These are phyloP conservation scores for Omphalea diandra DNA, from an alignment of 441 rosid genomes.

Conservation along the genomic window DNA sequence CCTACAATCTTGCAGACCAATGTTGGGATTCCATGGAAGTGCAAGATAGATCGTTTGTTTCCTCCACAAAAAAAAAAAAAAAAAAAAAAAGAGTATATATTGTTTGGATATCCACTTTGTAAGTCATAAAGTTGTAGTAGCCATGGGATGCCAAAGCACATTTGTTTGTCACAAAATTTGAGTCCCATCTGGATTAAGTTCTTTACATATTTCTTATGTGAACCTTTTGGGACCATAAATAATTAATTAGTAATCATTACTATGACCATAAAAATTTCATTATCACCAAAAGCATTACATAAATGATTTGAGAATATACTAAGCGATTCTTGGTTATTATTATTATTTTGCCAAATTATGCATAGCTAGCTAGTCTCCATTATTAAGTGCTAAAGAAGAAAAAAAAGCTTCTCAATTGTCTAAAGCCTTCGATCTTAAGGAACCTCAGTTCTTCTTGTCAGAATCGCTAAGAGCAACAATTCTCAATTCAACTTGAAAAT, in stretches of 20 bases:
- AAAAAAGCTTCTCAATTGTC: background rate
- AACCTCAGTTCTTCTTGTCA: background rate
- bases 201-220: background rate
- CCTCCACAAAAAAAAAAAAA: too few relatives aligned
- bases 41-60: too few relatives aligned
- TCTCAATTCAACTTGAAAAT: too few relatives aligned
- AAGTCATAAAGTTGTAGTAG: background rate
- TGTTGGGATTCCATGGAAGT: background rate
- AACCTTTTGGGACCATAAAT: background rate
- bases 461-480: too few relatives aligned
- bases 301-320: slow-evolving; percentile 11
- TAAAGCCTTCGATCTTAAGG: background rate
- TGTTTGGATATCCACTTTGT: background rate
- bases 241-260: too few relatives aligned
- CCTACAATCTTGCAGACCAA: background rate
- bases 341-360: too few relatives aligned
- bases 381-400: background rate
- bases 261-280: too few relatives aligned
- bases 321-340: too few relatives aligned
- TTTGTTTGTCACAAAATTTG: too few relatives aligned
- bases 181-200: background rate
- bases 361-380: background rate
- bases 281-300: background rate
- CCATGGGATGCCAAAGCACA: too few relatives aligned
- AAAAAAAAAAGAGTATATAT: too few relatives aligned